Percentiles rank a stretch among this genome's conserved stretches.
Evolutionary conservation across 257 asterid genomes (phyloP).

Genomic region (Solanum etuberosum): DNA sequence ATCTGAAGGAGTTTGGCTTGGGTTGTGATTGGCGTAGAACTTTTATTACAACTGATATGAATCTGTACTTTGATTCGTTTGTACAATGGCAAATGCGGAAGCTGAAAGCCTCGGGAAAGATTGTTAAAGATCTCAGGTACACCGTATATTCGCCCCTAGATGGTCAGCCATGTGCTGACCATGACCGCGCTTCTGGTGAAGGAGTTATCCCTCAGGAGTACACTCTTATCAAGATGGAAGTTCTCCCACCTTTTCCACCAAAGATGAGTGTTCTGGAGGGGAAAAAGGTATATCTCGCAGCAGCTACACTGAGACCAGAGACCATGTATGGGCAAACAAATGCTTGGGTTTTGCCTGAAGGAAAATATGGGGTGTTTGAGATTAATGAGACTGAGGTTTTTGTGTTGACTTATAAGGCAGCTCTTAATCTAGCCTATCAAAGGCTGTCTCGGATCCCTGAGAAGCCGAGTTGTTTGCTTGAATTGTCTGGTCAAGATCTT

Average conservation of each 20-base stretch:
- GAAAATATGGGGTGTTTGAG: constrained; percentile 90
- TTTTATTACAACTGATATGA: constrained; percentile 72
- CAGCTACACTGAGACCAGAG: constrained; percentile 92
- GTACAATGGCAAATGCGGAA: constrained; percentile 88
- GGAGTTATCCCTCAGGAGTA: constrained; percentile 95
- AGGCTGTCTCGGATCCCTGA: constrained; percentile 58
- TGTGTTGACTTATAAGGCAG: constrained; percentile 64
- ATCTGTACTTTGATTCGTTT: constrained; percentile 75
- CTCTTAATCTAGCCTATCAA: constrained; percentile 88
- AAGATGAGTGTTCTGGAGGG: constrained; percentile 68
- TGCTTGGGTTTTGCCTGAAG: constrained; percentile 93
- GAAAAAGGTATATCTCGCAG: constrained; percentile 82
- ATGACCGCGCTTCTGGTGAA: constrained; percentile 95
- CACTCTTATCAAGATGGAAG: constrained; percentile 89
- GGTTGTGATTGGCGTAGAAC: constrained; percentile 98
- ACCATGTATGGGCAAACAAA: constrained; percentile 96
- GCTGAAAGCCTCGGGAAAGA: constrained; percentile 69
- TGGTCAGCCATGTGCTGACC: constrained; percentile 98
- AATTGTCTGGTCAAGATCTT: constrained; percentile 81
- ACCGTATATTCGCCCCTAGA: constrained; percentile 80
- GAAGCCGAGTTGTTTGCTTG: constrained; percentile 73
- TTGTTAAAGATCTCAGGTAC: constrained; percentile 76
- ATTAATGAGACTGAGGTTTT: constrained; percentile 71
- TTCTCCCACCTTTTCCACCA: constrained; percentile 65
- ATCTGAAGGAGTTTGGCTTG: constrained; percentile 83